These are phyloP conservation scores for Cladosporium sp. DNA, from an alignment of 2,329 filamentous ascomycete species.

Conservation along the genomic window DNA sequence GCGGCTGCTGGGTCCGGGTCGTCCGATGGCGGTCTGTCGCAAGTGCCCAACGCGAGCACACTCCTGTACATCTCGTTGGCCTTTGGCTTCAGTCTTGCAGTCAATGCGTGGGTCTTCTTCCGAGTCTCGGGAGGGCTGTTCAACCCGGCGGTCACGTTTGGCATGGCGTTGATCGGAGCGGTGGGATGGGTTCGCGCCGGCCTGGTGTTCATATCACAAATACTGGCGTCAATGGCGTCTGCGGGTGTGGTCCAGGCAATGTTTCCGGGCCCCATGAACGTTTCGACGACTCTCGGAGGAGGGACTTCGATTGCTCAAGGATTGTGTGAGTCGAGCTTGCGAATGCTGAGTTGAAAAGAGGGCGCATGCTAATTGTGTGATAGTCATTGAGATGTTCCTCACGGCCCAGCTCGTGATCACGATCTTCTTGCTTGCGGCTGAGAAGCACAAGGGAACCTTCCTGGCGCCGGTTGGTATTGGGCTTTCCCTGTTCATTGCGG, in stretches of 20 bases:
- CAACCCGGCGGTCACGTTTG: conserved; percentile 40
- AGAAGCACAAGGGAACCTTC: conserved; percentile 39
- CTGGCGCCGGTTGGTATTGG: conserved; percentile 35
- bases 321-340: conserved; percentile 27
- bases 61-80: conserved; percentile 36
- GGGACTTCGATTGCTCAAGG: conserved; percentile 39
- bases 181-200: conserved; percentile 39
- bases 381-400: conserved; percentile 45
- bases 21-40: conserved; percentile 18
- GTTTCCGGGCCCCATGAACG: conserved; percentile 41
- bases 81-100: conserved; percentile 39
- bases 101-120: conserved; percentile 42
- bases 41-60: conserved; percentile 29
- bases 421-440: conserved; percentile 41
- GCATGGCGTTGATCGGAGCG: conserved; percentile 43
- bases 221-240: conserved; percentile 40
- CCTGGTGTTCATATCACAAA: conserved; percentile 40
- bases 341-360: neutral
- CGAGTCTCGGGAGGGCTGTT: conserved; percentile 37
- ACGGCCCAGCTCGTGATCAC: conserved; percentile 45
- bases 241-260: conserved; percentile 39
- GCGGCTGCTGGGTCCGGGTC: conserved; percentile 18
- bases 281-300: conserved; percentile 39
- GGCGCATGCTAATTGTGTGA: conserved; percentile 6
- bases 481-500: conserved; percentile 40